phyloP scores from a whole-genome alignment of 1,139 yeast genomes.

The Magnusiomyces sp. region DNA sequence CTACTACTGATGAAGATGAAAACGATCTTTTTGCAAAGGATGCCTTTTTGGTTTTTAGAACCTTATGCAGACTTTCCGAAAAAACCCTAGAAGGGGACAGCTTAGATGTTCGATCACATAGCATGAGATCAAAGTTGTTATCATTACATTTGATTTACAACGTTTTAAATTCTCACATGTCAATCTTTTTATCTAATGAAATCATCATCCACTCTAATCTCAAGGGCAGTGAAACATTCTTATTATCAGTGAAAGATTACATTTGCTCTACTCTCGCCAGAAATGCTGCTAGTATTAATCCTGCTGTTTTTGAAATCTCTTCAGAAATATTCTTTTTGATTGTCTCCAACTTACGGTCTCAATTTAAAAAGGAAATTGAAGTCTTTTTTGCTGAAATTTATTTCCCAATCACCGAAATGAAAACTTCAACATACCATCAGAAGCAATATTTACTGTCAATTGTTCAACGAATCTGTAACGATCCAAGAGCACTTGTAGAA shows the following conservation, averaged over 20 bases:
- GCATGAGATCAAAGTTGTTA: constrained; percentile 81
- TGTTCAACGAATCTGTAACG: constrained; percentile 72
- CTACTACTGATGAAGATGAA: constrained; percentile 34
- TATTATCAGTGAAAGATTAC: constrained; percentile 78
- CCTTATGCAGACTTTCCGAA: constrained; percentile 87
- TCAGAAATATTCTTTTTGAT: constrained; percentile 91
- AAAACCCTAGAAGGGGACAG: constrained; percentile 65
- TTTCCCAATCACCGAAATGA: constrained; percentile 89
- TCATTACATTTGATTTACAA: constrained; percentile 85
- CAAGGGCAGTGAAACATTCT: constrained; percentile 54
- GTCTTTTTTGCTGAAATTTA: constrained; percentile 90
- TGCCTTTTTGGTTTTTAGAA: constrained; percentile 85
- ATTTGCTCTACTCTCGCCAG: constrained; percentile 74
- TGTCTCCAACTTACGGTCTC: constrained; percentile 71
- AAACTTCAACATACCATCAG: constrained; percentile 85
- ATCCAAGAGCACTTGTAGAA: constrained; percentile 86
- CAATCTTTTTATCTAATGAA: constrained; percentile 61
- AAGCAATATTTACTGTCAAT: constrained; percentile 76
- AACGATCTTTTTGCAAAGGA: constrained; percentile 74
- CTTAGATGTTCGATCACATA: constrained; percentile 81
- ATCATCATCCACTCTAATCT: constrained; percentile 53
- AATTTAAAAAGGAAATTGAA: constrained; percentile 86
- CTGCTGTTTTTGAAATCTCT: constrained; percentile 87
- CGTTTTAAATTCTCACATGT: constrained; percentile 76
- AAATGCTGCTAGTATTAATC: constrained; percentile 86